Conservation (phyloP, 805 yeast species). For the Candida lessepsii region DNA sequence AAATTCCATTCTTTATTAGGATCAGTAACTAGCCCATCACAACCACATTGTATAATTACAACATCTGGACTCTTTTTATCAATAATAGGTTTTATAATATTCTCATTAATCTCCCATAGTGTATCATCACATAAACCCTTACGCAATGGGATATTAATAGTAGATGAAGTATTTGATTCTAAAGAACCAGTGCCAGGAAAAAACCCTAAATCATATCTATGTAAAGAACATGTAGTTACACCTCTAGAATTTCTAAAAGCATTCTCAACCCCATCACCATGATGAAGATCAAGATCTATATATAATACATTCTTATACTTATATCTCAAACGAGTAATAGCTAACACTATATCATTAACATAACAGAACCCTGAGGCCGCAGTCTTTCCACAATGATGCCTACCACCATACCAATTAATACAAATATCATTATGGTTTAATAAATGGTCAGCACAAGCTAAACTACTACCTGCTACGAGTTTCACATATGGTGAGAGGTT, state of each 20-base stretch:
- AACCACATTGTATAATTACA: slow-evolving; percentile 67
- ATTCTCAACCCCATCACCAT: slow-evolving; percentile 75
- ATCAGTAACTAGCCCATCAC: slow-evolving; percentile 72
- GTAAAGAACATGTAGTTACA: slow-evolving; percentile 63
- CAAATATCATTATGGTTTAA: slow-evolving; percentile 30
- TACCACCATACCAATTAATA: slow-evolving; percentile 77
- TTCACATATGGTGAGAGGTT: slow-evolving; percentile 49
- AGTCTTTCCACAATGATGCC: slow-evolving; percentile 62
- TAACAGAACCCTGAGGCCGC: slow-evolving; percentile 72
- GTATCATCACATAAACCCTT: slow-evolving; percentile 54
- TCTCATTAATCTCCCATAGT: slow-evolving; percentile 34
- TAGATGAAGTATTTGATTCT: slow-evolving; percentile 22
- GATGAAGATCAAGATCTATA: slow-evolving; percentile 73
- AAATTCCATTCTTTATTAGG: slow-evolving; percentile 68
- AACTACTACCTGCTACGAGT: slow-evolving; percentile 55
- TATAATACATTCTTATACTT: slow-evolving; percentile 50
- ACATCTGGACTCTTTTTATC: slow-evolving; percentile 45
- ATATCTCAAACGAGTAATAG: slow-evolving; percentile 51
- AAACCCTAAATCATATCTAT: slow-evolving; percentile 63
- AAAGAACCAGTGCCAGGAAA: slow-evolving; percentile 67
- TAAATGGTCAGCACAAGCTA: slow-evolving; percentile 46
- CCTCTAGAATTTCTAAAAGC: slow-evolving; percentile 57
- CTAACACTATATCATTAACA: slow-evolving; percentile 63
- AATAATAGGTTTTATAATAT: slow-evolving; percentile 45
- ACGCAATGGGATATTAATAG: slow-evolving; percentile 52